A percentile compares a stretch with the other conserved stretches of the same genome.
Conservation (phyloP, 2,329 filamentous ascomycete genomes). For the Curvularia lunata region DNA sequence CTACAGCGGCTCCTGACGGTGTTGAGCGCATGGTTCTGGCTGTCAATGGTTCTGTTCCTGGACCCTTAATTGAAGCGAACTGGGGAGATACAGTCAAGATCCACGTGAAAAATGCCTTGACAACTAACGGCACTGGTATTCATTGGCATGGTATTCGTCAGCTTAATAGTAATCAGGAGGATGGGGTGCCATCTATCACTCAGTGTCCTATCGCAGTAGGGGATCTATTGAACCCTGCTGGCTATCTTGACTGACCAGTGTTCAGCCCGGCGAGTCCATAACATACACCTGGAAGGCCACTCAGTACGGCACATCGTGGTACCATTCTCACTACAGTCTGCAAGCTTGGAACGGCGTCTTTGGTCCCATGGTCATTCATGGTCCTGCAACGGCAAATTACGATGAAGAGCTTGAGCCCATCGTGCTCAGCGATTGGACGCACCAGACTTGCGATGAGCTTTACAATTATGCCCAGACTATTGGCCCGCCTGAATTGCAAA, state of each 20-base stretch:
- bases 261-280: too few species aligned
- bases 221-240: not conserved
- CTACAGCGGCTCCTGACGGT: not conserved
- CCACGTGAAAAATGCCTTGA: not conserved
- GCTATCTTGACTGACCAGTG: too few species aligned
- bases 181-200: conserved; percentile 52
- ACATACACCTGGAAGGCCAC: conserved; percentile 36
- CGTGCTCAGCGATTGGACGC: conserved; percentile 12
- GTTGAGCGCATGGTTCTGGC: not conserved
- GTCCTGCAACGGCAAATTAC: conserved; percentile 23
- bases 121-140: conserved; percentile 43
- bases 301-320: conserved; percentile 35
- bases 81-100: conserved; percentile 27
- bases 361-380: conserved; percentile 35
- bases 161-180: conserved; percentile 14
- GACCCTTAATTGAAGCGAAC: conserved; percentile 30
- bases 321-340: conserved; percentile 44
- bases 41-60: conserved; percentile 30
- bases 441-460: not conserved
- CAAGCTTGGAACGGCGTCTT: conserved; percentile 38
- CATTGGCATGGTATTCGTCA: too few species aligned
- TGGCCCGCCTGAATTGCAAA: conserved; percentile 13
- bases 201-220: conserved; percentile 54
- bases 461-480: not conserved
- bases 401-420: conserved; percentile 41